Base-by-base conservation (phyloP, 306 rosid genomes). In the Astragalus glycyphyllos region DNA sequence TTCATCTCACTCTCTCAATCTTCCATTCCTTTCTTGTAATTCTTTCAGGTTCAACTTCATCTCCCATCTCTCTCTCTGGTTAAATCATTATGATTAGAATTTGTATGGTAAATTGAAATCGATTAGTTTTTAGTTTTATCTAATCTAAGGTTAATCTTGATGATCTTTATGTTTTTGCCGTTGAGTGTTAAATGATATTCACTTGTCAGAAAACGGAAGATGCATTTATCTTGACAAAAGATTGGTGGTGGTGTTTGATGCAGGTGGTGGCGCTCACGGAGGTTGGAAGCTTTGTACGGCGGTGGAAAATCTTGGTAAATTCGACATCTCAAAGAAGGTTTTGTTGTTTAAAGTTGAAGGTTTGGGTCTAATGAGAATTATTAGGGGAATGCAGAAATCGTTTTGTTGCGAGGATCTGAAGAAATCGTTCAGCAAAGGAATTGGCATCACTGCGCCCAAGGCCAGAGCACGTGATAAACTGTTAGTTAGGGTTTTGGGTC, bases 351-450 rank as follows among this genome's bases (percentile, higher is more conserved):
- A 82, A 85, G 89, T 89, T 65, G 83, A 81, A 80, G 84, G 81
- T 87, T 23, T 61, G 88, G 89, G 95, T 94, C 99, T 94, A 87
- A 94, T 94, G 99, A 91, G 91, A 91, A 91, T 94, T 94, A 88
- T 87, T 81, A 86, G 96, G 99, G 99, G 96, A 90, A 91, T 94
- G 99, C 99, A 89, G 96, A 91, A 85, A 84, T 80, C 85, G 92
- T 88, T 84, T 67, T 49, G 71, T 91, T 81, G 91, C 81, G 86
- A 79, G 91, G 90, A 87, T 78, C 84, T 82, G 77, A 87, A 68
- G 86, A 79, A 81, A 58, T 83, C 86, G 49, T 88, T 88, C 84
- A 76, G 86, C 86, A 87, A 76, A 83, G 98, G 97, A 32, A 84
- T 90, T 82, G 96, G 90, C n/a, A 83, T 90, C 85, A 78, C 96